Percentiles rank a stretch among this genome's conserved stretches.
Conservation (phyloP, 2,329 filamentous ascomycete genomes). For the Tolypocladium nubicola region DNA sequence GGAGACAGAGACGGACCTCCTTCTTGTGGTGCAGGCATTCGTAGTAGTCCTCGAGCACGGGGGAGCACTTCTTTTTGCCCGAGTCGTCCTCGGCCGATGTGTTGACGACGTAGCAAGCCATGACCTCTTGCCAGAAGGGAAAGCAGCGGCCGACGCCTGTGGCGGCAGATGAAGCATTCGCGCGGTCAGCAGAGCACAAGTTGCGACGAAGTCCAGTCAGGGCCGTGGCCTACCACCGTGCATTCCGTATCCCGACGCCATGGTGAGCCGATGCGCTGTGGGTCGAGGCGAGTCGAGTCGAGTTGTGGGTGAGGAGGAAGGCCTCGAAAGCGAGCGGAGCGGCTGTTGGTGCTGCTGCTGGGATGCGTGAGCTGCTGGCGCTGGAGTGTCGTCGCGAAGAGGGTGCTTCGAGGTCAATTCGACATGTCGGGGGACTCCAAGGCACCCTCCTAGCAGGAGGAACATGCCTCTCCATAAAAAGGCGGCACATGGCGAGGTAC, state of each 20-base stretch:
- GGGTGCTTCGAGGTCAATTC: background rate
- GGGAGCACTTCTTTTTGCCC: slow-evolving; percentile 79
- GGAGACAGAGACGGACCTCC: slow-evolving; percentile 55
- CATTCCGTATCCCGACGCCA: slow-evolving; percentile 78
- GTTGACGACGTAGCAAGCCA: slow-evolving; percentile 97
- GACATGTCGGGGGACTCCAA: background rate
- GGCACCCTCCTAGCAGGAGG: background rate
- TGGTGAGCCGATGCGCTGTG: slow-evolving; percentile 24
- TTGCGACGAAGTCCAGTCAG: background rate
- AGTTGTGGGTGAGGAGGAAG: background rate
- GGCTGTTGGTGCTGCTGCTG: background rate
- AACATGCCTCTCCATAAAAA: background rate
- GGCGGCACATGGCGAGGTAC: background rate
- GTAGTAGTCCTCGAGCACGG: slow-evolving; percentile 90
- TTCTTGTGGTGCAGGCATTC: slow-evolving; percentile 98
- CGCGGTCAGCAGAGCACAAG: background rate
- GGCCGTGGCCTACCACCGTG: slow-evolving; percentile 53
- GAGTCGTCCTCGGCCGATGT: slow-evolving; percentile 65
- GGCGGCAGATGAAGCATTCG: slow-evolving; percentile 2
- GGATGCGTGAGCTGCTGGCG: background rate
- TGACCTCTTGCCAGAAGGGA: slow-evolving; percentile 98
- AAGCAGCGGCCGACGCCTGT: slow-evolving; percentile 72
- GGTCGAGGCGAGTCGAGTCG: background rate
- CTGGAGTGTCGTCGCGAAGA: background rate
- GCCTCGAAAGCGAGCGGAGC: background rate